Evolutionary conservation across 2,329 filamentous ascomycete species (phyloP).

Genomic region (Eutypa lata): DNA sequence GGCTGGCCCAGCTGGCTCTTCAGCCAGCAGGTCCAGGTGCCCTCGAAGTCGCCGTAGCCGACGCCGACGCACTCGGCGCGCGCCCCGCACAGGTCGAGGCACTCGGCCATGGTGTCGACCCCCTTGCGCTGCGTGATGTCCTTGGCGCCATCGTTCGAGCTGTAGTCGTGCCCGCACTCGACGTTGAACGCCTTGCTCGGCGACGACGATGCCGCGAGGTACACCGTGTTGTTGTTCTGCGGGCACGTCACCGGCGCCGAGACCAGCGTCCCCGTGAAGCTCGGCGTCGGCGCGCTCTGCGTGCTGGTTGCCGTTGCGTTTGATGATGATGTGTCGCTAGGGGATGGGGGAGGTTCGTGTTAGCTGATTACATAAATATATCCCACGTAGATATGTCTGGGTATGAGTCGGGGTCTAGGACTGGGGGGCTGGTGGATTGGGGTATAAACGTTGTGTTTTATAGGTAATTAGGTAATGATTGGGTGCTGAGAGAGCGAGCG

Average conservation of each 20-base stretch:
- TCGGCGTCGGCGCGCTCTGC: constrained; percentile 8
- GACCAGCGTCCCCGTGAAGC: constrained; percentile 13
- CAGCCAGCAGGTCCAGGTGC: constrained; percentile 14
- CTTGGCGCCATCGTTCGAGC: constrained; percentile 8
- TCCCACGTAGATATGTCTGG: too few relatives aligned
- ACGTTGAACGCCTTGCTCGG: constrained; percentile 16
- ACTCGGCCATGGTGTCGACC: constrained; percentile 12
- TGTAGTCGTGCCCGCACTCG: constrained; percentile 21
- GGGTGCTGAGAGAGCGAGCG: constrained; percentile 2
- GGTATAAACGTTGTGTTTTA: too few relatives aligned
- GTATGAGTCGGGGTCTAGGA: too few relatives aligned
- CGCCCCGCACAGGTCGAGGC: constrained; percentile 14
- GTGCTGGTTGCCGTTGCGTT: constrained; percentile 7
- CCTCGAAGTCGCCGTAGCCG: constrained; percentile 13
- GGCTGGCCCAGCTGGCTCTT: constrained; percentile 18
- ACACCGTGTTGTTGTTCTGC: constrained; percentile 18
- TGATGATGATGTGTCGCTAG: too few relatives aligned
- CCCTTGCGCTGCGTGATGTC: constrained; percentile 12
- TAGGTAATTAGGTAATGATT: constrained; percentile 3
- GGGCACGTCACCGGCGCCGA: constrained; percentile 12
- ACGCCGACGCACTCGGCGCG: constrained; percentile 15
- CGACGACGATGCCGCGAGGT: constrained; percentile 4
- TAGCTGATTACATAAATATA: too few relatives aligned
- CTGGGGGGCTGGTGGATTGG: too few relatives aligned
- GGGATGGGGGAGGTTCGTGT: too few relatives aligned